phyloP scores from a whole-genome alignment of 2,329 filamentous ascomycete genomes.

The Alternaria panax region DNA sequence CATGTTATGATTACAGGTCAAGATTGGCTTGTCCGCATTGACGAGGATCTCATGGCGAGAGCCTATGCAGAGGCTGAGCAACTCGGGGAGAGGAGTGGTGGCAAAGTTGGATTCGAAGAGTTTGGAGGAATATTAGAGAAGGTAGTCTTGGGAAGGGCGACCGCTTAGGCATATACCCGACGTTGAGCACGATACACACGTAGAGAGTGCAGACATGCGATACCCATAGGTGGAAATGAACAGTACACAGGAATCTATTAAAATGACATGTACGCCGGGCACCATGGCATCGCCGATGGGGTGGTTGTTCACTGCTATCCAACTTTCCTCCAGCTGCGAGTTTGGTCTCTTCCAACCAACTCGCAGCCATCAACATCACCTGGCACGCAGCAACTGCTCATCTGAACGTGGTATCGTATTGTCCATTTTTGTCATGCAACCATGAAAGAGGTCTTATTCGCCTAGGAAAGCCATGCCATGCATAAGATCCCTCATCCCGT shows the following conservation, averaged over 20 bases:
- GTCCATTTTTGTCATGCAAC: conserved; percentile 52
- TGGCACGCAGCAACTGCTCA: conserved; percentile 16
- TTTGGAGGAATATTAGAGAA: conserved; percentile 51
- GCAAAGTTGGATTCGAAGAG: conserved; percentile 47
- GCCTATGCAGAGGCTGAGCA: conserved; percentile 49
- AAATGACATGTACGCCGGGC: not conserved
- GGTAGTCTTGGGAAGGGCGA: conserved; percentile 37
- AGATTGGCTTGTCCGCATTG: conserved; percentile 54
- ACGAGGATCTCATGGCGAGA: conserved; percentile 48
- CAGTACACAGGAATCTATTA: not conserved
- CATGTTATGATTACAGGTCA: conserved; percentile 53
- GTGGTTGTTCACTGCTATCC: not conserved
- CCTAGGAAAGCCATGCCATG: conserved; percentile 49
- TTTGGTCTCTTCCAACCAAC: not conserved
- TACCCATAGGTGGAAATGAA: conserved; percentile 13
- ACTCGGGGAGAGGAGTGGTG: conserved; percentile 34
- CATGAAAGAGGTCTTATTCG: conserved; percentile 51
- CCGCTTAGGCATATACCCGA: not conserved
- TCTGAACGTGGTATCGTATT: conserved; percentile 27
- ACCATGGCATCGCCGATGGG: not conserved
- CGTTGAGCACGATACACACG: not conserved
- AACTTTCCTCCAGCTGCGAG: not conserved
- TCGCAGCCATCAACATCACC: conserved; percentile 13
- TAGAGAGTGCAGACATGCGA: conserved; percentile 11
- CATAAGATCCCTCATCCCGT: conserved; percentile 45